phyloP scores from a whole-genome alignment of 148 eudicot species.

The Rhododendron simsii region DNA sequence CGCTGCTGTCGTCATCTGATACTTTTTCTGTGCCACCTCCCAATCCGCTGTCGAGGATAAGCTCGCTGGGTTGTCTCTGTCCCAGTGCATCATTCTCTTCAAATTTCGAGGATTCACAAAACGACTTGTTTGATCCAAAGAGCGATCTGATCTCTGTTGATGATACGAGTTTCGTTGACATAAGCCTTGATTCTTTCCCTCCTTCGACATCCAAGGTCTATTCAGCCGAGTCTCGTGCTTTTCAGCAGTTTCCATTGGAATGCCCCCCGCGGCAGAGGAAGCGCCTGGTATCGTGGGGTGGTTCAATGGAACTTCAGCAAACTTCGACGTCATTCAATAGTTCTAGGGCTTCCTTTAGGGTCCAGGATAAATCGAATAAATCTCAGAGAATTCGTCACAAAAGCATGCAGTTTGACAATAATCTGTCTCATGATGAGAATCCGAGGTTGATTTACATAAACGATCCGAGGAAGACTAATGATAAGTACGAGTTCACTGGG shows the following conservation, averaged over 20 bases:
- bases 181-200: slow-evolving; percentile 25
- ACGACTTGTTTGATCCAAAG: slow-evolving; percentile 26
- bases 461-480: slow-evolving; percentile 77
- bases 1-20: slow-evolving; percentile 33
- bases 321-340: slow-evolving; percentile 34
- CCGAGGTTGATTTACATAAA: slow-evolving; percentile 55
- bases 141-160: slow-evolving; percentile 17
- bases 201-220: slow-evolving; percentile 23
- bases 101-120: slow-evolving; percentile 21
- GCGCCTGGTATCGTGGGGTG: slow-evolving; percentile 70
- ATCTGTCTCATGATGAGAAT: slow-evolving; percentile 51
- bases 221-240: slow-evolving; percentile 34
- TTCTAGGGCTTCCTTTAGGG: slow-evolving; percentile 41
- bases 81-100: slow-evolving; percentile 29
- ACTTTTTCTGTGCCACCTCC: slow-evolving; percentile 27
- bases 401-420: slow-evolving; percentile 72
- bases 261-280: slow-evolving; percentile 51
- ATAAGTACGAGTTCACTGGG: slow-evolving; percentile 60
- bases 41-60: slow-evolving; percentile 20
- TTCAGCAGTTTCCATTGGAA: slow-evolving; percentile 27
- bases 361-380: slow-evolving; percentile 38
- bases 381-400: slow-evolving; percentile 47
- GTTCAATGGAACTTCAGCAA: slow-evolving; percentile 49
- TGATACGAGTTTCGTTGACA: slow-evolving; percentile 23
- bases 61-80: slow-evolving; percentile 37